Conservation (phyloP, 306 rosid genomes). For the barrel medic (Medicago truncatula) region DNA sequence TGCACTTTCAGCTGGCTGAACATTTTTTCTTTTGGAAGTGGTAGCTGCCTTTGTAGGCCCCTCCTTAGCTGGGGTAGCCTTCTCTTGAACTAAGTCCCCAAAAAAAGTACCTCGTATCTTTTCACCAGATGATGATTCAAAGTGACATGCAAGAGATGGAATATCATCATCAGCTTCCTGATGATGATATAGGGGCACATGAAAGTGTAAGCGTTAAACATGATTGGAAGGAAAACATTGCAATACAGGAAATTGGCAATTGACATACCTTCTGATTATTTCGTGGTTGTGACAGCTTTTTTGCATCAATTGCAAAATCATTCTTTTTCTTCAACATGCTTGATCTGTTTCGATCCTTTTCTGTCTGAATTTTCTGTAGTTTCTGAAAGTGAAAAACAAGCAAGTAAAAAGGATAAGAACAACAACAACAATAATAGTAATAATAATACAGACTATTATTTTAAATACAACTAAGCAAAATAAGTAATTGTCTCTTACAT, state of each 20-base stretch:
- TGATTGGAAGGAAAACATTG: not conserved
- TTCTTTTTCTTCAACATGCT: constrained; percentile 58
- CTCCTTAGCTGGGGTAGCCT: constrained; percentile 54
- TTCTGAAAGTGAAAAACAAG: too few species aligned
- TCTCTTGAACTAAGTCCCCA: constrained; percentile 15
- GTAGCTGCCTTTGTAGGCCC: constrained; percentile 56
- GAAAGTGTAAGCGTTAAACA: constrained; percentile 8
- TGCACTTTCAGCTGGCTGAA: constrained; percentile 56
- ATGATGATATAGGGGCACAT: constrained; percentile 37
- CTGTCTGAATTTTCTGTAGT: constrained; percentile 63
- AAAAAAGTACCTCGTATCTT: constrained; percentile 56
- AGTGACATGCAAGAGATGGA: constrained; percentile 77
- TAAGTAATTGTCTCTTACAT: constrained; percentile 52
- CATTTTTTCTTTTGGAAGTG: constrained; percentile 56
- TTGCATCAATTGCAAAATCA: too few species aligned
- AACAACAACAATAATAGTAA: too few species aligned
- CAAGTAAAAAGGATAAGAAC: too few species aligned
- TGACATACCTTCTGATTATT: constrained; percentile 66
- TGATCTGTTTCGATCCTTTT: constrained; percentile 57
- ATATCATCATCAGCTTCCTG: constrained; percentile 66
- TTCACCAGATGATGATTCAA: constrained; percentile 74
- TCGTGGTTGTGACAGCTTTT: constrained; percentile 74
- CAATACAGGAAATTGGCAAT: not conserved
- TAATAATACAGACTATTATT: not conserved
- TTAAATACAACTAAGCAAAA: not conserved